These are phyloP conservation scores for Oryza coarctata DNA, from an alignment of 176 grass and related monocot species.

Conservation along the genomic window DNA sequence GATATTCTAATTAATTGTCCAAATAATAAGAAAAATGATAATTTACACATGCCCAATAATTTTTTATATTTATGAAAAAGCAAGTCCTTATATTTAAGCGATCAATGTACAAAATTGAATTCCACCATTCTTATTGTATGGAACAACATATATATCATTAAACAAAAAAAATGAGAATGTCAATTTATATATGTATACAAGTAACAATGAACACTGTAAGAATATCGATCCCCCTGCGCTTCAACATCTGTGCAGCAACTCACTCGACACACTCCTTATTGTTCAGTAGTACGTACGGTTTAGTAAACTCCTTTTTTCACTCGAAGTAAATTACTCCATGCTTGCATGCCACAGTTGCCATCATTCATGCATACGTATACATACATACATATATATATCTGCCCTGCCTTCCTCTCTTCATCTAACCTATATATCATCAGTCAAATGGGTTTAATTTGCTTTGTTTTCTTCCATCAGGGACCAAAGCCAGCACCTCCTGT, in stretches of 20 bases:
- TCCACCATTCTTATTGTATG: conserved; percentile 20
- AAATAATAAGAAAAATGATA: neutral
- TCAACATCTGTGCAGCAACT: conserved; percentile 30
- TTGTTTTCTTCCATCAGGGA: conserved; percentile 43
- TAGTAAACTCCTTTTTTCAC: conserved; percentile 13
- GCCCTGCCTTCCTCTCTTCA: conserved; percentile 6
- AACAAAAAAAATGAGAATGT: conserved; percentile 43
- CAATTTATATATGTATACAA: conserved; percentile 39
- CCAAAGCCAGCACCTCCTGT: conserved; percentile 64
- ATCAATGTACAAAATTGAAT: conserved; percentile 17
- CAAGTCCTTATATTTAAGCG: neutral
- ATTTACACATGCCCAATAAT: neutral
- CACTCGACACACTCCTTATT: conserved; percentile 38
- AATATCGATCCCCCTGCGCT: conserved; percentile 27
- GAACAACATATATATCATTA: conserved; percentile 31
- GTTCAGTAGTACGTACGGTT: conserved; percentile 21
- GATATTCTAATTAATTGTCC: neutral
- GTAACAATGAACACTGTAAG: conserved; percentile 58
- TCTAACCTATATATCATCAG: conserved; percentile 50
- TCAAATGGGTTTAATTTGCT: conserved; percentile 4
- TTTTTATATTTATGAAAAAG: neutral
- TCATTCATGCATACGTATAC: too few species aligned
- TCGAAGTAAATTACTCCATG: conserved; percentile 13
- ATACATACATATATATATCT: too few species aligned
- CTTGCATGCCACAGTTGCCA: neutral